A percentile compares a stretch with the other conserved stretches of the same genome.
Evolutionary conservation across 2,329 filamentous ascomycete genomes (phyloP).

Genomic region (Penicillium occitanis): DNA sequence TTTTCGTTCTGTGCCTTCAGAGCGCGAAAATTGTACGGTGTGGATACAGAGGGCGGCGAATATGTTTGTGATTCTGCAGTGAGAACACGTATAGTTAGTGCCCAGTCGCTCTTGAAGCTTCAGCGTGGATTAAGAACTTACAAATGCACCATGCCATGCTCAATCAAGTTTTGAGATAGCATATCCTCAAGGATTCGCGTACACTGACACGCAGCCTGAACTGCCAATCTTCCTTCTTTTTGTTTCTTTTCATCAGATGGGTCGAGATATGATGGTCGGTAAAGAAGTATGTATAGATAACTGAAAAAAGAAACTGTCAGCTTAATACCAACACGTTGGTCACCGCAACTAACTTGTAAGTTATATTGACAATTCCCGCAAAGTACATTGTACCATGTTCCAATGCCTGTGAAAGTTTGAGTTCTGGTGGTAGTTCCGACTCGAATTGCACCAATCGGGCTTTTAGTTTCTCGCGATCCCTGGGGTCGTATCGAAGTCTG

Average conservation of each 20-base stretch:
- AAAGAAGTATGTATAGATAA: conserved; percentile 49
- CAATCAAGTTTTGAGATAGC: conserved; percentile 45
- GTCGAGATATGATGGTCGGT: conserved; percentile 46
- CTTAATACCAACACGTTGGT: neutral
- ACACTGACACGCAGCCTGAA: conserved; percentile 49
- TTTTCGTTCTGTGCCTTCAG: conserved; percentile 40
- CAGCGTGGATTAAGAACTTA: conserved; percentile 22
- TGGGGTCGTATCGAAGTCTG: conserved; percentile 27
- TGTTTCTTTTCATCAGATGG: conserved; percentile 29
- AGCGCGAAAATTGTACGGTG: conserved; percentile 44
- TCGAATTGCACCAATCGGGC: conserved; percentile 45
- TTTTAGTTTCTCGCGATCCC: conserved; percentile 28
- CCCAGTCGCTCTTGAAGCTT: neutral
- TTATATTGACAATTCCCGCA: conserved; percentile 45
- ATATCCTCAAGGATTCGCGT: conserved; percentile 52
- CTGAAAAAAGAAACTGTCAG: conserved; percentile 23
- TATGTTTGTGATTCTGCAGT: conserved; percentile 44
- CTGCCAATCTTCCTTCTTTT: conserved; percentile 41
- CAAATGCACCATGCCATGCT: conserved; percentile 49
- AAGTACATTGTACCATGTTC: conserved; percentile 39
- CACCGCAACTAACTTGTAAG: conserved; percentile 41
- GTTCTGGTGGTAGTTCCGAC: conserved; percentile 34
- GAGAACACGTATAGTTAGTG: neutral
- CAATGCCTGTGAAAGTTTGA: conserved; percentile 36
- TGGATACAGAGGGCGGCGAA: conserved; percentile 53